These are phyloP conservation scores for Agrocybe pediades DNA, from an alignment of 768 basidiomycete genomes.

Conservation along the genomic window DNA sequence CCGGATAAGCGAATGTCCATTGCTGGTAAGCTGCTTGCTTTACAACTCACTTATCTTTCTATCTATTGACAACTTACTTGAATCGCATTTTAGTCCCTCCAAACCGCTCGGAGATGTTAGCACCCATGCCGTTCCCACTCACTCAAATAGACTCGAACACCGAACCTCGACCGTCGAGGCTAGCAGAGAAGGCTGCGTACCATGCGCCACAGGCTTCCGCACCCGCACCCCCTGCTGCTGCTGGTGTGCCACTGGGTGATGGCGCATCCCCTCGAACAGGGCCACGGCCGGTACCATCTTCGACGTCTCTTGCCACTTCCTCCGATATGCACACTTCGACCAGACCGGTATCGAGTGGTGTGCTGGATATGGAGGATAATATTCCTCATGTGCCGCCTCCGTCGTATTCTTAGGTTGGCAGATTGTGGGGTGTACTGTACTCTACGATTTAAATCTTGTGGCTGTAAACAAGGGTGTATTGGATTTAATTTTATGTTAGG, in stretches of 20 bases:
- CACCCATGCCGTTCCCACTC: background rate
- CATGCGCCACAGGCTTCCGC: background rate
- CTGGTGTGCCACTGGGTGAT: background rate
- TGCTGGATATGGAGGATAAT: background rate
- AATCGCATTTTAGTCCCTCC: background rate
- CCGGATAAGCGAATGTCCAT: background rate
- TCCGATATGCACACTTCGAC: background rate
- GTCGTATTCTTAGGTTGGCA: background rate
- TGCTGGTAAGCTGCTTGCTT: background rate
- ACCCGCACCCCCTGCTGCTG: background rate
- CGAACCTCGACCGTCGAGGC: background rate
- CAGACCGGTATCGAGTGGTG: background rate
- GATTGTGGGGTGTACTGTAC: background rate
- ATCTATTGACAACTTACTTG: background rate
- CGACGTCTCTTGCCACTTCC: background rate
- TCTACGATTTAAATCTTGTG: no score
- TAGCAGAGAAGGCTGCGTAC: background rate
- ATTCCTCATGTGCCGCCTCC: background rate
- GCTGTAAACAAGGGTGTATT: no score
- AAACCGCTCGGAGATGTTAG: background rate
- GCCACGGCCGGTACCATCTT: background rate
- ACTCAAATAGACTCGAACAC: background rate
- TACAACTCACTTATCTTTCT: background rate
- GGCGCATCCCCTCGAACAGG: background rate
- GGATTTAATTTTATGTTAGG: no score